phyloP scores from a whole-genome alignment of 2,329 filamentous ascomycete species.

The Sporothrix mexicana region DNA sequence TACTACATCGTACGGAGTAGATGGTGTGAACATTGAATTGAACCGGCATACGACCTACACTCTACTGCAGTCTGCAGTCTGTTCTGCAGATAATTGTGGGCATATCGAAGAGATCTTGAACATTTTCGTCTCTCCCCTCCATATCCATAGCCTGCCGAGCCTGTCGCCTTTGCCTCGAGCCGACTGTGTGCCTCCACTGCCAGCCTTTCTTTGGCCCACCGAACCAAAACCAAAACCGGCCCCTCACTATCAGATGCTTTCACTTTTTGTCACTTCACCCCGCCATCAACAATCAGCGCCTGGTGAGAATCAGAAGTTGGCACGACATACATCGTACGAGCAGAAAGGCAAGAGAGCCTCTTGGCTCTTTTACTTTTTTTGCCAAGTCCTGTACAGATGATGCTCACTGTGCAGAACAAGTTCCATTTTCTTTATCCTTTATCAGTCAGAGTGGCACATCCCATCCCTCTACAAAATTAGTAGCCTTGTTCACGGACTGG shows the following conservation, averaged over 20 bases:
- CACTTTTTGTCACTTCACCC: background rate
- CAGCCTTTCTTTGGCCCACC: background rate
- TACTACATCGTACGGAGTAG: background rate
- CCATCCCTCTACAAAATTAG: background rate
- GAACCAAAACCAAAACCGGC: background rate
- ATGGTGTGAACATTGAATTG: constrained; percentile 1
- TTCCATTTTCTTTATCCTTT: background rate
- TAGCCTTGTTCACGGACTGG: constrained; percentile 1
- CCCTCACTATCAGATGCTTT: constrained; percentile 10
- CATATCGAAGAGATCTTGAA: background rate
- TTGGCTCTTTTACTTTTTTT: background rate
- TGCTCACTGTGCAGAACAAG: background rate
- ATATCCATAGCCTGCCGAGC: background rate
- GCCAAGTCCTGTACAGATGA: background rate
- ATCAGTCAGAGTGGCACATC: background rate
- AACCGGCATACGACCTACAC: background rate
- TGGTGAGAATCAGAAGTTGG: background rate
- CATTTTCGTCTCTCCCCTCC: background rate
- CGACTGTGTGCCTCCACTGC: background rate
- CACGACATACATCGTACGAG: constrained; percentile 4
- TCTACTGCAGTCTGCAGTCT: background rate
- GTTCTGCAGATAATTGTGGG: background rate
- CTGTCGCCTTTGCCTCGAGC: background rate
- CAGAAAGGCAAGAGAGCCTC: background rate
- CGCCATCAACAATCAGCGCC: background rate